Base-by-base conservation (phyloP, 768 basidiomycete genomes). In the Russula olivacea region DNA sequence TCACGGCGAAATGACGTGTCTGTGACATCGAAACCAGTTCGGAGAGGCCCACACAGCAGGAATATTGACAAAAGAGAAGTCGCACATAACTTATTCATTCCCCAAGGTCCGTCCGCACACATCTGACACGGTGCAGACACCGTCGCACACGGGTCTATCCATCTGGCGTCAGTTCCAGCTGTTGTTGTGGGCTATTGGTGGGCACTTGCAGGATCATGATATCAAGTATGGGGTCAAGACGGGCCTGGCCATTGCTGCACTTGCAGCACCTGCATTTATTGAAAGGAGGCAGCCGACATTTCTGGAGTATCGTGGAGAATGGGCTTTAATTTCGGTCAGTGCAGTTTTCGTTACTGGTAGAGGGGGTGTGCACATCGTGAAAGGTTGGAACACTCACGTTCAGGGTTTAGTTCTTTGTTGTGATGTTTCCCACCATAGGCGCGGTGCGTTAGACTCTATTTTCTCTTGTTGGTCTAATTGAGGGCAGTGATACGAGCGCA, bases 261-360 rank as follows among this genome's bases (percentile, higher is more conserved):
- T 98, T 4, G 88, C 94, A 0, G 80, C 88, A 0, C 94, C 95
- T 2, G 95, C 95, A 0, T 98, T 96, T 74, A 86, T 91, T 62
- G 89, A 90, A 58, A 65, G 73, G 19, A 94, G 90, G 1, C 79
- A 94, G 28, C 87, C 86, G 5, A 73, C 84, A 3, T 98, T 97
- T 70, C 77, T 91, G 48, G 81, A 86, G 52, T 93, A 88, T 68
- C 83, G 86, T 69, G 95, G 95, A 40, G 93, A 98, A 75, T 99
- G 96, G 96, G 93, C 93, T 1, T 76, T 99, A 70, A 91, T 98
- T 58, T 94, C 94, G 50, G 93, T 91, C 65, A 70, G 82, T 76
- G 32, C 36, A 19, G n/a, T 55, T 65, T 55, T 61, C 53, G 64
- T 52, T 60, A 41, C 19, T 43, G 41, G 28, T 28, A 4, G 28